Evolutionary conservation across 768 basidiomycete species (phyloP), one percentile per base, ranked within the genome.

Genomic region (Fomitopsis serialis): DNA sequence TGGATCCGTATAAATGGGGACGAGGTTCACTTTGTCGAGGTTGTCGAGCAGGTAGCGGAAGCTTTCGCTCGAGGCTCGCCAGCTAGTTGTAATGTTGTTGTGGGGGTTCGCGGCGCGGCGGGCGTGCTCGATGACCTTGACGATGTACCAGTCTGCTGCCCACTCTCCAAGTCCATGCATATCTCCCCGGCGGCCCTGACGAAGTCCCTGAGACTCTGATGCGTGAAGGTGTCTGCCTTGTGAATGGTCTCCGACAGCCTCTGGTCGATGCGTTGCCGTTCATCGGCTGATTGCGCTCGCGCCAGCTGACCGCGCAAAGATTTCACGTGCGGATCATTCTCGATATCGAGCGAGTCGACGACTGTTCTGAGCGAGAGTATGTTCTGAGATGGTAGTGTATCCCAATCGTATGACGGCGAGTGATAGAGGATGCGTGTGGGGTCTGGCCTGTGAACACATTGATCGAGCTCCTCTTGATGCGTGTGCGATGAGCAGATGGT

Each of bases 131-230:
- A 87, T 59, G 34, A 85, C 84, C 36, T 73, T 71, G 54, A 73
- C 75, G 42, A 89, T 74, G 58, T 83, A 90, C 89, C 88, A 90
- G 62, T 90, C 87, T 1, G 85, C 78, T 0, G 87, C 82, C 89
- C 89, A 91, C 0, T 79, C 70, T 1, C 88, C 88, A 2, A 90
- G 45, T 87, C 85, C 1, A 60, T 56, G 53, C 78, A 80, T 29
- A 90, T 83, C 45, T 78, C 84, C 1, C 56, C 60, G 0, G 84
- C 85, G 0, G 87, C 72, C 17, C 74, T 65, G 9, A 58, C 65
- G 55, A 89, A 80, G 58, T 87, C 84, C 1, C 72, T 71, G 12
- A 91, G 72, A 0, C 85, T 86, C 61, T 77, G 80, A 60, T 89
- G 81, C 0, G 82, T 82, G 56, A 83, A 88, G 0, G 87, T 79